Evolutionary conservation across 2,329 filamentous ascomycete genomes (phyloP).

Genomic region (Aspergillus pseudoterreus): DNA sequence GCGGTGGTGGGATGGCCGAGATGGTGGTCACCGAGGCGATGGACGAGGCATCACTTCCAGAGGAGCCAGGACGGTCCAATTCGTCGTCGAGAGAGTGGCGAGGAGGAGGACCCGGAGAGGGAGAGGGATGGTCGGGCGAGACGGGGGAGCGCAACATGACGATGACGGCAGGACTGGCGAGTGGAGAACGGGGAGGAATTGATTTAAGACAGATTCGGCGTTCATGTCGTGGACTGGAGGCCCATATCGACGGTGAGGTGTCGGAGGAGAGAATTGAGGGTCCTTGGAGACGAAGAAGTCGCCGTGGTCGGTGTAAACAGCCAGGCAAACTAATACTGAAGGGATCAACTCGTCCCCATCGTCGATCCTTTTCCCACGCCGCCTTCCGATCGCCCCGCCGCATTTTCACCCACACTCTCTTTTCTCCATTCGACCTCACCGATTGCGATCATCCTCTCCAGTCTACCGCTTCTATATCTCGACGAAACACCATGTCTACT

Average conservation of each 20-base stretch:
- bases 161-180: constrained; percentile 1
- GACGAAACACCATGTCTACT: constrained; percentile 1
- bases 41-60: constrained; percentile 46
- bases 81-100: constrained; percentile 30
- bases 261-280: background rate
- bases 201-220: too few species aligned
- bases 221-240: too few species aligned
- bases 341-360: background rate
- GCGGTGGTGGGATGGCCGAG: constrained; percentile 32
- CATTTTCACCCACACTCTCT: background rate
- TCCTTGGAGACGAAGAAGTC: background rate
- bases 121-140: constrained; percentile 18
- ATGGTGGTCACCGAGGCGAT: constrained; percentile 42
- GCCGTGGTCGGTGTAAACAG: too few species aligned
- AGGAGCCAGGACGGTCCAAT: constrained; percentile 38
- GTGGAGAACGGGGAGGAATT: background rate
- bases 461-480: background rate
- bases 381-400: constrained; percentile 3
- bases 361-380: background rate
- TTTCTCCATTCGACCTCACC: background rate
- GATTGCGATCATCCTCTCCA: background rate
- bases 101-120: constrained; percentile 14
- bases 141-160: constrained; percentile 20
- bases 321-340: background rate
- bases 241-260: too few species aligned